phyloP scores from a whole-genome alignment of 2,329 filamentous ascomycete species.

The Talaromyces pinophilus region DNA sequence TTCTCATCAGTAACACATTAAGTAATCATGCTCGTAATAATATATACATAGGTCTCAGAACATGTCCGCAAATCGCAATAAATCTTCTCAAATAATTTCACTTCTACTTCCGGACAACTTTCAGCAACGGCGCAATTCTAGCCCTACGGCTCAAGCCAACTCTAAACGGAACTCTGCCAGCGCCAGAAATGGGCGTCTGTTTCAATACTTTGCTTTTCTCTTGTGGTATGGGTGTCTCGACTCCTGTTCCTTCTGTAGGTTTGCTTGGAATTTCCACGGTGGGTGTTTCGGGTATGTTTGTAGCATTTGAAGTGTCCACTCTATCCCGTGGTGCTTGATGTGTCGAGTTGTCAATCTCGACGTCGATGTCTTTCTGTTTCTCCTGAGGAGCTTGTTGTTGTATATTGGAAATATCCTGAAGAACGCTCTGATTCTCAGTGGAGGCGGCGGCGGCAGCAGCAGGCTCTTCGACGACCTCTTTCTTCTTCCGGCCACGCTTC shows the following conservation, averaged over 20 bases:
- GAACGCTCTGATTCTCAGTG: not conserved
- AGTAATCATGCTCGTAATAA: not conserved
- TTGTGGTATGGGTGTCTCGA: not conserved
- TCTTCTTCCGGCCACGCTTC: conserved; percentile 48
- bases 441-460: not conserved
- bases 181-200: conserved; percentile 45
- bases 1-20: not conserved
- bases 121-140: conserved; percentile 52
- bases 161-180: conserved; percentile 45
- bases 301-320: not conserved
- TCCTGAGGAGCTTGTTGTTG: conserved; percentile 10
- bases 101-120: conserved; percentile 45
- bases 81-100: not conserved
- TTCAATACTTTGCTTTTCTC: conserved; percentile 33
- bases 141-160: conserved; percentile 54
- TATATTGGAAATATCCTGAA: conserved; percentile 22
- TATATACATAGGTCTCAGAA: not conserved
- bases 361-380: conserved; percentile 6
- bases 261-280: conserved; percentile 25
- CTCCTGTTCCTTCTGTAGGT: conserved; percentile 11
- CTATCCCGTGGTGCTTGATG: not conserved
- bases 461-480: conserved; percentile 25
- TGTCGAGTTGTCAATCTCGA: not conserved
- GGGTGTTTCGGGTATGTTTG: not conserved
- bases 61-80: not conserved